These are phyloP conservation scores for Cyberlindnera nakhonratchasimensis DNA, from an alignment of 805 yeast species.

Conservation along the genomic window DNA sequence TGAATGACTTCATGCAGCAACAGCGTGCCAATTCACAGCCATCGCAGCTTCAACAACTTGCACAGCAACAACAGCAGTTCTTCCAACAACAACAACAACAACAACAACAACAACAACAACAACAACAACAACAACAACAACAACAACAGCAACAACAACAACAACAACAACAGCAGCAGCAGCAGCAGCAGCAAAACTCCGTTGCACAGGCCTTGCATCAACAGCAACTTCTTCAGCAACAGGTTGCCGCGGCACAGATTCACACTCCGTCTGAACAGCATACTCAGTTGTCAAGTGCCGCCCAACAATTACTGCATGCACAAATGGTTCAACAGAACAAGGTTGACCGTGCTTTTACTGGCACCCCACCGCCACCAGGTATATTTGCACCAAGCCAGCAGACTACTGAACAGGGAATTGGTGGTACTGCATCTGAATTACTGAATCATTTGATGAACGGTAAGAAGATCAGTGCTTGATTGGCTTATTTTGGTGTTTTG, in stretches of 20 bases:
- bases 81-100: no score
- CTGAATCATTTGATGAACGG: slow-evolving; percentile 84
- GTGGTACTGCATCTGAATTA: slow-evolving; percentile 70
- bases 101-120: slow-evolving; percentile 17
- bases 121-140: slow-evolving; percentile 10
- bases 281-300: slow-evolving; percentile 14
- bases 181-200: slow-evolving; percentile 24
- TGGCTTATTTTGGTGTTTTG: no score
- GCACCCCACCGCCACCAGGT: slow-evolving; percentile 75
- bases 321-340: slow-evolving; percentile 25
- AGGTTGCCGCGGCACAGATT: slow-evolving; percentile 18
- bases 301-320: slow-evolving; percentile 30
- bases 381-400: slow-evolving; percentile 37
- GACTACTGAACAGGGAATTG: slow-evolving; percentile 21
- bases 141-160: slow-evolving; percentile 24
- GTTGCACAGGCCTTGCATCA: slow-evolving; percentile 24
- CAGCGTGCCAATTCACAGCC: slow-evolving; percentile 11
- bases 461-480: slow-evolving; percentile 42
- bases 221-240: slow-evolving; percentile 32
- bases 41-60: slow-evolving; percentile 18
- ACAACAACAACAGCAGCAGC: slow-evolving; percentile 11
- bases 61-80: slow-evolving; percentile 19
- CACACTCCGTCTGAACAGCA: slow-evolving; percentile 25
- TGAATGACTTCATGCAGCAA: slow-evolving; percentile 24
- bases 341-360: slow-evolving; percentile 35